Conservation (phyloP, 1,139 yeast genomes). For the Kodamaea plutei region DNA sequence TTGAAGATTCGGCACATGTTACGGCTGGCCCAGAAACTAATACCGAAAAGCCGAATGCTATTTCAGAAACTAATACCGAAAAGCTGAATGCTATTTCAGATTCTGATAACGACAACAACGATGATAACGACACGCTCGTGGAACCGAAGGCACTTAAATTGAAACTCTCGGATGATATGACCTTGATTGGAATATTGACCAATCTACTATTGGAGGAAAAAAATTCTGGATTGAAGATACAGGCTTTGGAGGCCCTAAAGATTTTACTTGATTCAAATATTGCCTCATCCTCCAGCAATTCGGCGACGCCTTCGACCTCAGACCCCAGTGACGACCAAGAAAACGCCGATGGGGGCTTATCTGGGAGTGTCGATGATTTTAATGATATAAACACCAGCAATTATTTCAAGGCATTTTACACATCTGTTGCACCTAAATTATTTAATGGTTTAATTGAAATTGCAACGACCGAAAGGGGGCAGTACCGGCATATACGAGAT, state of each 20-base stretch:
- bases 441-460: constrained; percentile 48
- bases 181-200: constrained; percentile 56
- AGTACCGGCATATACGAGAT: background rate
- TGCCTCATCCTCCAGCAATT: constrained; percentile 16
- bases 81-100: constrained; percentile 1
- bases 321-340: constrained; percentile 11
- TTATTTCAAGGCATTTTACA: constrained; percentile 60
- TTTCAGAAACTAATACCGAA: constrained; percentile 1
- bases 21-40: constrained; percentile 3
- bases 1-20: too few relatives aligned
- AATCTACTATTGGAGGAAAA: constrained; percentile 59
- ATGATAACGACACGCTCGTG: constrained; percentile 17
- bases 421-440: constrained; percentile 54
- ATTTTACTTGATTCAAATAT: constrained; percentile 62
- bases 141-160: constrained; percentile 24
- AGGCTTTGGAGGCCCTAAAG: constrained; percentile 79
- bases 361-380: constrained; percentile 23
- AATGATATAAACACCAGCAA: constrained; percentile 44
- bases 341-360: constrained; percentile 8
- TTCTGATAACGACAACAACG: constrained; percentile 1
- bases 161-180: constrained; percentile 53
- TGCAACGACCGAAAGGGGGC: constrained; percentile 9
- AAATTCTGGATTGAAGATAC: constrained; percentile 72
- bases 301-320: constrained; percentile 8
- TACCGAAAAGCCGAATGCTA: background rate